Percentiles rank a stretch among this genome's conserved stretches.
Evolutionary conservation across 1,284 basidiomycete genomes (phyloP).

Genomic region (Tausonia pullulans): DNA sequence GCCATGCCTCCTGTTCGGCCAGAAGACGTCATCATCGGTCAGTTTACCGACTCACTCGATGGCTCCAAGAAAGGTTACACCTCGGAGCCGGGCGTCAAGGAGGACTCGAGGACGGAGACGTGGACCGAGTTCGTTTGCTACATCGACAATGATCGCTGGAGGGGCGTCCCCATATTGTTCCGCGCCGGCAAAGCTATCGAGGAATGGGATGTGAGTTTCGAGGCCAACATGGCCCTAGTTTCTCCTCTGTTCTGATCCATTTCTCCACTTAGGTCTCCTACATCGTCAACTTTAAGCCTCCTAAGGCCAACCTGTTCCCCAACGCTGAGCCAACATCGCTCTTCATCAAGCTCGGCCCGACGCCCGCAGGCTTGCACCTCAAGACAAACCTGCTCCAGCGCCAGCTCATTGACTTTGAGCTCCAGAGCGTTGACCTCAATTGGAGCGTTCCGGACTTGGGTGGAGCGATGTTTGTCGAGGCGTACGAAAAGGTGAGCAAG

Average conservation of each 20-base stretch:
- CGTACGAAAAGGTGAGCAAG: slow-evolving; percentile 25
- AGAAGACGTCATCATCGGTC: slow-evolving; percentile 31
- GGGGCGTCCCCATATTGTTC: background rate
- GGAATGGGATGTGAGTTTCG: too few relatives aligned
- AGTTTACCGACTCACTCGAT: slow-evolving; percentile 26
- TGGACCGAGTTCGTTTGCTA: slow-evolving; percentile 29
- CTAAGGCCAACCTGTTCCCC: background rate
- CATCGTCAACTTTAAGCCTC: slow-evolving; percentile 1
- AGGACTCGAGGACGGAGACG: slow-evolving; percentile 33
- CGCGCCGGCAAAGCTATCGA: background rate
- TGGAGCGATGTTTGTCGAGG: slow-evolving; percentile 28
- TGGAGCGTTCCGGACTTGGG: slow-evolving; percentile 17
- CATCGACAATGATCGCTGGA: slow-evolving; percentile 19
- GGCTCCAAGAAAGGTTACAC: slow-evolving; percentile 34
- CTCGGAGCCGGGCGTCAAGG: slow-evolving; percentile 33
- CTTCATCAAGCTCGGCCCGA: slow-evolving; percentile 18
- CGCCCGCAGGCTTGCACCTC: slow-evolving; percentile 27
- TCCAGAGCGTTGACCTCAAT: too few relatives aligned
- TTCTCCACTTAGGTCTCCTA: background rate
- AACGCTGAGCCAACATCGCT: background rate
- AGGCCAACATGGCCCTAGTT: background rate
- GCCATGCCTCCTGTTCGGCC: slow-evolving; percentile 26
- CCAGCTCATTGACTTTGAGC: too few relatives aligned
- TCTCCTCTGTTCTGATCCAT: background rate
- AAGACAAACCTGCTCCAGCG: slow-evolving; percentile 19